Percentiles rank a stretch among this genome's conserved stretches.
Evolutionary conservation across 345 rosid species (phyloP).

Genomic region (Cardamine resedifolia): DNA sequence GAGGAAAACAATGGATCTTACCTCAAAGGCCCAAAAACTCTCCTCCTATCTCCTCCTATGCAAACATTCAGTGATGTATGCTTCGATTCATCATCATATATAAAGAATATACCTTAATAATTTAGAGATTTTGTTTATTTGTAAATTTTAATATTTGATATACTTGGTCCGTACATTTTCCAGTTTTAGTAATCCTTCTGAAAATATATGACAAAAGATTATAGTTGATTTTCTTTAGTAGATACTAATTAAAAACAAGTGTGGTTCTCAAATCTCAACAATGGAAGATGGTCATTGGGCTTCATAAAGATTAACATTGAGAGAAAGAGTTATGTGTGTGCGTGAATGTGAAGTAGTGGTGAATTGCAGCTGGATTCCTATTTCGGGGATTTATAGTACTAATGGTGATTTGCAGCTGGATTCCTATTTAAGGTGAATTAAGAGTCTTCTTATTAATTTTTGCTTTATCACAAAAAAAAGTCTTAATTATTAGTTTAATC

Average conservation of each 20-base stretch:
- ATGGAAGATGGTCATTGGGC: conserved; percentile 29
- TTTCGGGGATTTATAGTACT: neutral
- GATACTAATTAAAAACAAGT: neutral
- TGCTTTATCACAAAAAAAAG: neutral
- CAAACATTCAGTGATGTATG: conserved; percentile 14
- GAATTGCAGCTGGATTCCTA: conserved; percentile 39
- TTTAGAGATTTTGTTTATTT: neutral
- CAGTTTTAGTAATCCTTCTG: neutral
- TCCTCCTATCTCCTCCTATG: neutral
- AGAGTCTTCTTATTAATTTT: neutral
- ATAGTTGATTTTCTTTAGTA: neutral
- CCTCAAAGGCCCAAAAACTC: too few species aligned
- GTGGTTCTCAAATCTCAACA: conserved; percentile 21
- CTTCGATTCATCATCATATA: neutral
- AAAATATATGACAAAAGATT: neutral
- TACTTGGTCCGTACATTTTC: neutral
- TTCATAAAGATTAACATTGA: conserved; percentile 5
- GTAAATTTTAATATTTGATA: too few species aligned
- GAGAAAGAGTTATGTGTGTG: conserved; percentile 19
- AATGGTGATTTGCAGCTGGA: conserved; percentile 33
- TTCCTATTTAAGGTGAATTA: conserved; percentile 4
- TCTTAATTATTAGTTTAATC: conserved; percentile 33
- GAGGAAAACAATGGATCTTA: conserved; percentile 25
- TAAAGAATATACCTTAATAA: neutral
- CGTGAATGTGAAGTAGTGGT: conserved; percentile 28